Conservation (phyloP, 208 protist species). For the Leishmania guyanensis region DNA sequence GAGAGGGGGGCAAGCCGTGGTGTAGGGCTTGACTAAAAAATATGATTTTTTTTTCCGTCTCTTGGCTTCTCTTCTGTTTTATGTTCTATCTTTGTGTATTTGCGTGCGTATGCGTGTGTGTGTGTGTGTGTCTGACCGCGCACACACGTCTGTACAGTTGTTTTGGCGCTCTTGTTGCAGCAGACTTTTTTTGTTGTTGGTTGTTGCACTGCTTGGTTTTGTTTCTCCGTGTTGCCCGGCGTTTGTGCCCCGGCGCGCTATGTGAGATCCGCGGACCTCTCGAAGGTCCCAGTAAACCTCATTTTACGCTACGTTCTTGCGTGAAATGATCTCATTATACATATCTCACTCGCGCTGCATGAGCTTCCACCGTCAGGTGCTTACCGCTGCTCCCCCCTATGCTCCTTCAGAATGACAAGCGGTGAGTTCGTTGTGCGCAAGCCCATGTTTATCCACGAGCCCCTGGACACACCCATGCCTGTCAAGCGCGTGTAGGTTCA, state of each 20-base stretch:
- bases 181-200: background rate
- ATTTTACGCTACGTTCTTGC: background rate
- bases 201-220: background rate
- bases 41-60: background rate
- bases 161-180: background rate
- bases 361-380: background rate
- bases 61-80: background rate
- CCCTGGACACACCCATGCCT: background rate
- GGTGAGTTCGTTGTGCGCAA: background rate
- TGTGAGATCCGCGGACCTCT: background rate
- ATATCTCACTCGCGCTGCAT: background rate
- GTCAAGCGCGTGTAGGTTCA: background rate
- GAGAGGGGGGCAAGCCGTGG: background rate
- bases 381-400: background rate
- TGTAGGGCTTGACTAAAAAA: too few species aligned
- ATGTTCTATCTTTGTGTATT: background rate
- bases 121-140: too few species aligned
- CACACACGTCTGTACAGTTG: background rate
- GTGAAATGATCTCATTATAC: background rate
- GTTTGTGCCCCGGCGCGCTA: background rate
- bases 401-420: background rate
- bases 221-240: background rate
- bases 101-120: background rate
- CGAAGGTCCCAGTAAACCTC: background rate
- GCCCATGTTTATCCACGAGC: background rate